Evolutionary conservation across 2,329 filamentous ascomycete genomes (phyloP).

Genomic region (Neospermospora avenae): DNA sequence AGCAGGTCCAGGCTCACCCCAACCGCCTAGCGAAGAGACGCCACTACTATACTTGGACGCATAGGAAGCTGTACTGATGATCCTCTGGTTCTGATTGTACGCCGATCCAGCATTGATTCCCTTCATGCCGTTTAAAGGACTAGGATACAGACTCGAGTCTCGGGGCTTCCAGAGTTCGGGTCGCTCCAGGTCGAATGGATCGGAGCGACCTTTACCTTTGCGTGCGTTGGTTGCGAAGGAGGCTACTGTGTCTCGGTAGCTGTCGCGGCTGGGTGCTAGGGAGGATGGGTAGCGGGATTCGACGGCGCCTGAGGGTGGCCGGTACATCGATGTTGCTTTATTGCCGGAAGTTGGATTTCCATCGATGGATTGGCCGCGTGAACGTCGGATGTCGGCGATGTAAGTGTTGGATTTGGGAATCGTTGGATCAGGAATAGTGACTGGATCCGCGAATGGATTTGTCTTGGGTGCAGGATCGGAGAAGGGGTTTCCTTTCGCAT

Average conservation of each 20-base stretch:
- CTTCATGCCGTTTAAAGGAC: neutral
- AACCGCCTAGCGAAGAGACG: constrained; percentile 36
- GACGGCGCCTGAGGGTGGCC: constrained; percentile 19
- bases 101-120: neutral
- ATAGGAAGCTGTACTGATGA: constrained; percentile 18
- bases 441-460: constrained; percentile 27
- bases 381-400: constrained; percentile 46
- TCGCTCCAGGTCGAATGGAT: constrained; percentile 62
- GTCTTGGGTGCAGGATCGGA: constrained; percentile 20
- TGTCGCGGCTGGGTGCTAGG: constrained; percentile 32
- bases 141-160: constrained; percentile 8
- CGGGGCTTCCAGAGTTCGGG: constrained; percentile 42
- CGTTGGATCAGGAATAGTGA: constrained; percentile 27
- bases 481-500: constrained; percentile 22
- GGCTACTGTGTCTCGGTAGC: constrained; percentile 40
- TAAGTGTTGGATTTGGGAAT: constrained; percentile 41
- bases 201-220: constrained; percentile 57
- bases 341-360: constrained; percentile 33
- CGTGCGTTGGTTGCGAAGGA: constrained; percentile 40
- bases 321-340: constrained; percentile 9
- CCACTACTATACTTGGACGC: constrained; percentile 31
- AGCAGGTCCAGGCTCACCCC: constrained; percentile 54
- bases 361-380: constrained; percentile 45
- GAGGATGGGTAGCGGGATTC: constrained; percentile 31
- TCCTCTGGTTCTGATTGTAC: neutral